Base-by-base conservation (phyloP, 352 stramenopile species). In the Hyphochytrium catenoides region DNA sequence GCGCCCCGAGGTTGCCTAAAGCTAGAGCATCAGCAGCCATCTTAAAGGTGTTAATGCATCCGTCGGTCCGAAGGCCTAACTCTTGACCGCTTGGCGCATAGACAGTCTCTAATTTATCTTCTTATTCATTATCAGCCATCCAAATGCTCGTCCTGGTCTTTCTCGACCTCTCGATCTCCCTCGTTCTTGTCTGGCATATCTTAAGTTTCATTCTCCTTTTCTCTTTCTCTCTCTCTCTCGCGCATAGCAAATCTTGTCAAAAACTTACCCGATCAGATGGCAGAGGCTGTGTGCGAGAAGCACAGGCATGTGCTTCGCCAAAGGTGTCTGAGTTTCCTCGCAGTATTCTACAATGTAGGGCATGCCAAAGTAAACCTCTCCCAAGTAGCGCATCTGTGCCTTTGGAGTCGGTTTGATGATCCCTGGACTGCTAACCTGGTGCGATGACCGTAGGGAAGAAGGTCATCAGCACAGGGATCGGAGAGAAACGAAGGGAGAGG, bases 331-430 rank as follows among this genome's bases (percentile, higher is more conserved):
- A 5, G 67, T 27, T 23, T 72, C 43, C n/a, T 69, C 46, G 31
- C 68, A 83, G 36, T 76, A 66, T 18, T 43, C 43, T 29, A 70
- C 54, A n/a, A 83, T 58, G 41, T 76, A 83, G 14, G 65, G 56
- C 8, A 69, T 48, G 32, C 65, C 75, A 43, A 83, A 66, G 54
- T 72, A 83, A 11, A 83, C 74, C 36, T 83, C 68, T 2, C 68
- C 68, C 3, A 83, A 46, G 46, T 79, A 79, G 0, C 68, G 59
- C 25, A 72, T 63, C 6, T 75, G 63, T 16, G 45, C 43, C 1
- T 30, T 52, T 9, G 46, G 47, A 18, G 74, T 55, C 8, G 45
- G 38, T 3, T 65, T 65, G 24, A 83, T 72, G 4, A 59, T 56
- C 9, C 68, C 68, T 3, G 65, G 63, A 11, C 40, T 35, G 14